A percentile compares a stretch with the other conserved stretches of the same genome.
Evolutionary conservation across 2,329 filamentous ascomycete genomes (phyloP).

Genomic region (Teratosphaeria nubilosa): DNA sequence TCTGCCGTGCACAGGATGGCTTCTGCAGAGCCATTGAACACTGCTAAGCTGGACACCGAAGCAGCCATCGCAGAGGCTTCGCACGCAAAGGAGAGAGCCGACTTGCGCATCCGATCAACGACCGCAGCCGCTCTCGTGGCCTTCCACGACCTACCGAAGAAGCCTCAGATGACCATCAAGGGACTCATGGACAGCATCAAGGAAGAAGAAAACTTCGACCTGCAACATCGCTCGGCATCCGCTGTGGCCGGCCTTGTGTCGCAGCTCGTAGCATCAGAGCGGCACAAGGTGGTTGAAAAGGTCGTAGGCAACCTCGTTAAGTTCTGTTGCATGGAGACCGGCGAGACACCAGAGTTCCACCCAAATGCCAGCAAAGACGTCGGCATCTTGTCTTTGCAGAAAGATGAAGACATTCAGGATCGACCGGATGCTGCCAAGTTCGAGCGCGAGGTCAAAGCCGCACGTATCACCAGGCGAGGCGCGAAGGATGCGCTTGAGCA

Average conservation of each 20-base stretch:
- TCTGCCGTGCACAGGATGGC: slow-evolving; percentile 80
- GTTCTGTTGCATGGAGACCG: slow-evolving; percentile 94
- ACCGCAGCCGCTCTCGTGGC: slow-evolving; percentile 81
- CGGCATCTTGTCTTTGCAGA: slow-evolving; percentile 83
- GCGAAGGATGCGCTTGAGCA: slow-evolving; percentile 92
- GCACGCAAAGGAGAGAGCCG: slow-evolving; percentile 66
- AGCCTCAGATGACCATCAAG: slow-evolving; percentile 85
- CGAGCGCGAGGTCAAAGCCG: slow-evolving; percentile 78
- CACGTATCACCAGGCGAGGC: slow-evolving; percentile 80
- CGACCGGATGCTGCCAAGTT: slow-evolving; percentile 85
- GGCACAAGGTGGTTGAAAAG: slow-evolving; percentile 83
- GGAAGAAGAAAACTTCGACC: slow-evolving; percentile 77
- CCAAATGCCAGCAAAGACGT: slow-evolving; percentile 69
- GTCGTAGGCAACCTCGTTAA: slow-evolving; percentile 92
- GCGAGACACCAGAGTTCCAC: slow-evolving; percentile 90
- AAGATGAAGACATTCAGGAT: slow-evolving; percentile 92
- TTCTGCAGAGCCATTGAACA: slow-evolving; percentile 65
- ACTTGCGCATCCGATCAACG: slow-evolving; percentile 75
- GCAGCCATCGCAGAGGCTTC: slow-evolving; percentile 71
- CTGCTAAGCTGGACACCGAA: slow-evolving; percentile 61
- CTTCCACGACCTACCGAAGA: slow-evolving; percentile 83
- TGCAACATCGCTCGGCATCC: slow-evolving; percentile 76
- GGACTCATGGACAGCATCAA: slow-evolving; percentile 98
- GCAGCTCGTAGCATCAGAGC: slow-evolving; percentile 69
- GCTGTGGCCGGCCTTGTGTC: slow-evolving; percentile 81